Base-by-base conservation (phyloP, 2,329 filamentous ascomycete species). In the Thielaviopsis ethacetica region DNA sequence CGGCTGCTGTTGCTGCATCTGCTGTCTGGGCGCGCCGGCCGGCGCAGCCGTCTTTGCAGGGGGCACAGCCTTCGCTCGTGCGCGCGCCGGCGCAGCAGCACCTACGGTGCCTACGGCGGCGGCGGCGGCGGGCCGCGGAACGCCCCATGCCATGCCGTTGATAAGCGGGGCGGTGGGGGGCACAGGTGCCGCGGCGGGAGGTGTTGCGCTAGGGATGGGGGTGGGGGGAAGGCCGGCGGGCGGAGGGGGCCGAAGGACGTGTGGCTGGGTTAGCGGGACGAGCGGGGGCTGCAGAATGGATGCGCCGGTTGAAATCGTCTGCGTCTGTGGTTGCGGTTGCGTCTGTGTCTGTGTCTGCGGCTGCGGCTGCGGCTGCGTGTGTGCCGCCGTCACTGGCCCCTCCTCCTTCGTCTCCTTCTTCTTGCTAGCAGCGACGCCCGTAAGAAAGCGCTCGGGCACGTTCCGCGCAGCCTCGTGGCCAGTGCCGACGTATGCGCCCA, bases 401-500 rank as follows among this genome's bases (percentile, higher is more conserved):
- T 13, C 10, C 34, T 13, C 10, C 34, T 41, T 13, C n/a, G n/a
- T n/a, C n/a, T n/a, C n/a, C n/a, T n/a, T n/a, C n/a, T n/a, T n/a
- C n/a, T n/a, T n/a, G n/a, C n/a, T n/a, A n/a, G n/a, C n/a, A n/a
- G n/a, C n/a, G 9, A 49, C 54, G 12, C 56, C 59, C 6, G 44
- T 69, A 49, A 77, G 62, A 68, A 95, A 97, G 56, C 88, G 80
- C 60, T 82, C 83, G 0, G 90, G 91, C 24, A 95, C 91, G 6
- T 90, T 91, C 47, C 76, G 77, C 9, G 86, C 87, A 0, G 88
- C 81, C 65, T 71, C 73, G 68, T 73, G 75, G 63, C 74, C 76
- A 63, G 77, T 79, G 0, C 91, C 91, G 4, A 91, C 84, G 79
- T 91, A 98, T 17, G 85, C 87, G 5, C 88, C 90, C 30, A 95